Evolutionary conservation across 1,139 yeast species (phyloP), one percentile per base, ranked within the genome.

Genomic region (Arxiozyma slooffiae): DNA sequence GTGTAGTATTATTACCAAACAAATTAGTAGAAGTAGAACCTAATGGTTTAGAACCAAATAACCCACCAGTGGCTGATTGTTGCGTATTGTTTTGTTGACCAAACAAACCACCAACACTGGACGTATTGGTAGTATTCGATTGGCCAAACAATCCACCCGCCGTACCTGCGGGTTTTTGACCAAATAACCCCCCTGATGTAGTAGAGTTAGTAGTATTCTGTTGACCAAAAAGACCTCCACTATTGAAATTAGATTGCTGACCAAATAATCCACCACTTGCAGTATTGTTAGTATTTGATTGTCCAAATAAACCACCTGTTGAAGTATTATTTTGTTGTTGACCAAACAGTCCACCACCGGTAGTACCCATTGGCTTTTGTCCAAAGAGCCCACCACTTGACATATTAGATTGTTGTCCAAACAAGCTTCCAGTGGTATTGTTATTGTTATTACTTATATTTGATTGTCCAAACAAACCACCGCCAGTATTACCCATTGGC

Each of bases 341-440:
- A n/a, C 71, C 71, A 57, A 67, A 64, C 45, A 67, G 51, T 8
- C 71, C 68, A 41, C 65, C 65, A n/a, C 65, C 52, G 37, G 69
- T 60, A 40, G 46, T 47, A 38, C 57, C 60, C 26, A 26, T 38
- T 37, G 17, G 44, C 26, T 23, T 34, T 41, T 38, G 48, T 9
- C 42, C 51, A 39, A 38, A 47, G 5, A 42, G n/a, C 9, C 38
- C 38, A 37, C 38, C 50, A 44, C 41, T 48, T 26, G 51, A 43
- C 34, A 40, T 51, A 44, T 46, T 64, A 6, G 46, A 49, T 42
- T 53, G 55, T 38, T 57, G 62, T 11, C 71, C 71, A 57, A 67
- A 64, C 43, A 67, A 50, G 44, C 66, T 65, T 14, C 63, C 50
- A 26, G 68, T 60, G 38, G 41, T 48, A n/a, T 8, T 46, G 21